Base-by-base conservation (phyloP, 169 alveolate genomes). In the Neospora caninum region DNA sequence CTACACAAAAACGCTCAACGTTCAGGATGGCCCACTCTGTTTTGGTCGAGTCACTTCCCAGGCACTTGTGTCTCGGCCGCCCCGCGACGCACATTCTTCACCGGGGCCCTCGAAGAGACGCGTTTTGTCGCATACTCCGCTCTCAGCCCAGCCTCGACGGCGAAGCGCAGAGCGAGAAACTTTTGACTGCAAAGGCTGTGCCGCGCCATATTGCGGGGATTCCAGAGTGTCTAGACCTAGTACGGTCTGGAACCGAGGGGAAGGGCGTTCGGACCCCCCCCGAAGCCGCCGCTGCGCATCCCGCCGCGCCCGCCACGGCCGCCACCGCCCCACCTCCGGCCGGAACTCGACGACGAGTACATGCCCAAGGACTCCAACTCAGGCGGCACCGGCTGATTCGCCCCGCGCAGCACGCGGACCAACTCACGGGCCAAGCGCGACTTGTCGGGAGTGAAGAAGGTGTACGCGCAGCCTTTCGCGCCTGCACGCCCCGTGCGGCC, bases 401-500 rank as follows among this genome's bases (percentile, higher is more conserved):
- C 99, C 91, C 98, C 99, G 73, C 98, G 97, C 91, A 99, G 95
- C 87, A 99, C 98, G 58, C 97, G 97, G 53, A 99, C 98, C 69
- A 99, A 97, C 54, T 99, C 99, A 91, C 97, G 97, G 13, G 99
- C 99, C 45, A 98, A 92, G 95, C 98, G 97, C 42, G 96, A 96
- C 93, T 98, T 98, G 92, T 98, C 98, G 2, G 98, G 95, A 39
- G 99, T 98, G 94, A 99, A 97, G 97, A 98, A 98, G 29, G 99
- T 97, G 94, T 97, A 97, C 18, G 99, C 98, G 38, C 97, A 97
- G 49, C 99, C 96, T 53, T 94, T 92, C 36, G 96, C 94, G 54
- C 96, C 96, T n/a, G 96, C 96, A 64, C 97, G 42, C 0, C 99
- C 99, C 4, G 99, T 98, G 91, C 99, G 96, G 36, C 99, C 99